Base-by-base conservation (phyloP, 352 stramenopile genomes). In the Peronospora farinosa region DNA sequence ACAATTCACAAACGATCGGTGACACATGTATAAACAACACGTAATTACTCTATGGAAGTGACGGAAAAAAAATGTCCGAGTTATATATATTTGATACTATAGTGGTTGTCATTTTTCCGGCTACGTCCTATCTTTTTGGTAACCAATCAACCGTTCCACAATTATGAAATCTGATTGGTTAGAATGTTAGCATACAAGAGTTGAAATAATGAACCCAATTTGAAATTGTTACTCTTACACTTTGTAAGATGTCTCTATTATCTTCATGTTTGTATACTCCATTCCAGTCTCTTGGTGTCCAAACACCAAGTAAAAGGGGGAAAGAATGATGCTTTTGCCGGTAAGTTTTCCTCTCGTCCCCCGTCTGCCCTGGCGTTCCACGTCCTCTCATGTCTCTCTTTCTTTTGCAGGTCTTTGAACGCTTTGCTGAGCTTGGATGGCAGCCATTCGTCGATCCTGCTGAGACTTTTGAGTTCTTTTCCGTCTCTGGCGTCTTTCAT, bases 381-480 rank as follows among this genome's bases (percentile, higher is more conserved):
- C 19, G 6, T 44, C 7, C 2, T 46, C 5, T 36, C 5, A 7
- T 38, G 2, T 64, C 19, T 51, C 19, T 52, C 9, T 11, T 17
- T 47, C 2, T n/a, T 3, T 1, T 21, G 9, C 45, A 88, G 77
- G 79, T 88, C 15, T 71, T 88, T 37, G 80, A 91, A 51, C 77
- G 66, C 51, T 91, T 91, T 51, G 77, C 77, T 16, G 80, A 91
- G 63, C 67, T 74, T 43, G 80, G 80, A 6, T 92, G 81, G 78
- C 72, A 82, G 51, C 71, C 69, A 41, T 90, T 90, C 64, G 74
- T 84, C 27, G 76, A 86, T 30, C 81, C 81, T 10, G 78, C 72
- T 7, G 81, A 92, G 74, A 90, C 78, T 17, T 92, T 85, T 58
- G 81, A 92, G 71, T 83, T 89, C 60, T 90, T 92, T 47, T 76